These are phyloP conservation scores for Starmerella bombicola DNA, from an alignment of 805 yeast genomes.

Conservation along the genomic window DNA sequence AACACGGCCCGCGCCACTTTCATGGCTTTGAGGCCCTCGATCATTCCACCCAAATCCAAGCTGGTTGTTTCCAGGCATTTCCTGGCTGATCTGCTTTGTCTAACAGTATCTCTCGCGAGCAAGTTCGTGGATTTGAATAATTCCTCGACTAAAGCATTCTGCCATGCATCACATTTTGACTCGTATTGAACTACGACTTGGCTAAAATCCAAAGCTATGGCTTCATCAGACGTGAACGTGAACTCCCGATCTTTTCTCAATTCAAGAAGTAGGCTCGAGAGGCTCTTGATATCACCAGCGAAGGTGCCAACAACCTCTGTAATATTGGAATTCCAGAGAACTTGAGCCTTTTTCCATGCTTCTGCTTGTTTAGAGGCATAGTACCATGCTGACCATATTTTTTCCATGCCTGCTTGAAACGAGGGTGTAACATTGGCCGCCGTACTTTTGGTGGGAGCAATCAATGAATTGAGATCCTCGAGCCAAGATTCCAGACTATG, in stretches of 20 bases:
- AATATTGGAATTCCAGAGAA: conserved; percentile 35
- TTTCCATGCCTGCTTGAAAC: neutral
- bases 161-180: conserved; percentile 50
- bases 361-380: conserved; percentile 28
- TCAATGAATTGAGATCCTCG: conserved; percentile 2
- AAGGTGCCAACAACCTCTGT: neutral
- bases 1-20: no score
- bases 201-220: conserved; percentile 33
- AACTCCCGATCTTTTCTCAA: neutral
- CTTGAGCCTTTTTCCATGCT: conserved; percentile 46
- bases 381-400: conserved; percentile 2
- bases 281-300: neutral
- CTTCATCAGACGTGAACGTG: conserved; percentile 18
- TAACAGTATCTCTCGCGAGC: no score
- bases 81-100: no score
- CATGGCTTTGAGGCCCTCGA: no score
- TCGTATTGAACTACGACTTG: conserved; percentile 31
- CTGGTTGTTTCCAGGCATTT: no score
- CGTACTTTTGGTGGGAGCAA: neutral
- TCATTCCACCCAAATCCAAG: no score
- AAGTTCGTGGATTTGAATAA: no score
- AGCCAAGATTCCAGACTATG: conserved; percentile 2
- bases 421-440: conserved; percentile 15
- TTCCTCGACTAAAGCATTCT: conserved; percentile 38
- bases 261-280: neutral